These are phyloP conservation scores for Cryphonectria parasitica DNA, from an alignment of 2,329 filamentous ascomycete genomes.

Conservation along the genomic window DNA sequence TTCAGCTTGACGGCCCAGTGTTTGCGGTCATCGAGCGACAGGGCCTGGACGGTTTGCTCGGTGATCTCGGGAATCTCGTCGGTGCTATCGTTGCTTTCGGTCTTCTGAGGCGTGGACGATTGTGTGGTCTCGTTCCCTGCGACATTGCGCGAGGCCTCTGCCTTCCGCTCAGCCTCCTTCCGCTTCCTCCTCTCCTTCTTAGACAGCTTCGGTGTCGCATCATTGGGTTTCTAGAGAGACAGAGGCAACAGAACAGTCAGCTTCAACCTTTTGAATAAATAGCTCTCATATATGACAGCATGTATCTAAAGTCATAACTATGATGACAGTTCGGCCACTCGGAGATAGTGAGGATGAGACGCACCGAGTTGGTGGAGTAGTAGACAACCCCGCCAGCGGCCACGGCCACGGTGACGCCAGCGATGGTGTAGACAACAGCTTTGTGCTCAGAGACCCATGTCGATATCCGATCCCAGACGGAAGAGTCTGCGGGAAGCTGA, in stretches of 20 bases:
- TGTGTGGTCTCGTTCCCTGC: slow-evolving; percentile 35
- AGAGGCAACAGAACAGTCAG: neutral
- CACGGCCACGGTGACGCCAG: slow-evolving; percentile 82
- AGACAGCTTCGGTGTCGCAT: slow-evolving; percentile 70
- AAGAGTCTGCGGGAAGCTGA: slow-evolving; percentile 62
- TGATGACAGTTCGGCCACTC: neutral
- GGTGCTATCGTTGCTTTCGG: slow-evolving; percentile 58
- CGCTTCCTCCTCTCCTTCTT: slow-evolving; percentile 90
- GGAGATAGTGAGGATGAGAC: slow-evolving; percentile 33
- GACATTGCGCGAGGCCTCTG: slow-evolving; percentile 47
- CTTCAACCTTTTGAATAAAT: neutral
- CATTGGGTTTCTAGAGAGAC: slow-evolving; percentile 43
- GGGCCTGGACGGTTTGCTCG: slow-evolving; percentile 57
- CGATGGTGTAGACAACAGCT: slow-evolving; percentile 92
- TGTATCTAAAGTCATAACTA: neutral
- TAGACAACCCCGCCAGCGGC: slow-evolving; percentile 89
- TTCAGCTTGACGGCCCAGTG: slow-evolving; percentile 91
- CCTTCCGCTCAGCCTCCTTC: slow-evolving; percentile 74
- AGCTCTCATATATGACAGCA: neutral
- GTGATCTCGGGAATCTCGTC: slow-evolving; percentile 72
- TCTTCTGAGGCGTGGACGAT: slow-evolving; percentile 46
- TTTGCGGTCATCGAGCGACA: slow-evolving; percentile 72
- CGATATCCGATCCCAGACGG: slow-evolving; percentile 87
- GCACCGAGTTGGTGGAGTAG: slow-evolving; percentile 80
- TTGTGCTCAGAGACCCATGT: slow-evolving; percentile 96